A percentile compares a stretch with the other conserved stretches of the same genome.
Evolutionary conservation across 495 filamentous ascomycete species (phyloP).

Genomic region (Penicillium lividum): DNA sequence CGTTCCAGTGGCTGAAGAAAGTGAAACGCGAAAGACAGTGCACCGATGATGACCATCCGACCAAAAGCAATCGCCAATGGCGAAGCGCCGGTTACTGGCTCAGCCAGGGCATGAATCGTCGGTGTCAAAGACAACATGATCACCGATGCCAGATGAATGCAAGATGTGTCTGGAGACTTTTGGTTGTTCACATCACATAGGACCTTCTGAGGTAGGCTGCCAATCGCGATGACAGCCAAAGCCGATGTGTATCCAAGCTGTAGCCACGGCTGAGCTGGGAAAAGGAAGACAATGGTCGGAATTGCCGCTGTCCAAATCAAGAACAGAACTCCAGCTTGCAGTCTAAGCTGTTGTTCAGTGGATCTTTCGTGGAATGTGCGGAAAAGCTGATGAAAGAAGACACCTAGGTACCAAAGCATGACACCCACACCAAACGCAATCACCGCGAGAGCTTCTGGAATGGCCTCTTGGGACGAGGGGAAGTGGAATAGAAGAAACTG

Average conservation of each 20-base stretch:
- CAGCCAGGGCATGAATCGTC: constrained; percentile 10
- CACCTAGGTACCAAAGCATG: neutral
- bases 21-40: constrained; percentile 3
- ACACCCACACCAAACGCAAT: neutral
- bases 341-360: neutral
- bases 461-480: neutral
- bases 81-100: neutral
- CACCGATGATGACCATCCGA: constrained; percentile 6
- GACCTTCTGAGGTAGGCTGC: constrained; percentile 2
- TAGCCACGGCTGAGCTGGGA: neutral
- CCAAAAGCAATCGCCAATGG: constrained; percentile 10
- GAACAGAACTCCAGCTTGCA: neutral
- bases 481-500: neutral
- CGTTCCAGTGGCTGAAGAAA: constrained; percentile 10
- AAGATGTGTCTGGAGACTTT: neutral
- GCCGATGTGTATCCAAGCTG: neutral
- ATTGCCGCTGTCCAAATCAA: neutral
- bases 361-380: neutral
- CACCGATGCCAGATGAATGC: constrained; percentile 7
- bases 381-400: neutral
- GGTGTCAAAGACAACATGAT: constrained; percentile 9
- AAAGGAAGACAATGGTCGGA: neutral
- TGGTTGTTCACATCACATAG: neutral
- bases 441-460: neutral
- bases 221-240: constrained; percentile 4